Conservation (phyloP, 306 rosid genomes). For the Sicyos baderoa region DNA sequence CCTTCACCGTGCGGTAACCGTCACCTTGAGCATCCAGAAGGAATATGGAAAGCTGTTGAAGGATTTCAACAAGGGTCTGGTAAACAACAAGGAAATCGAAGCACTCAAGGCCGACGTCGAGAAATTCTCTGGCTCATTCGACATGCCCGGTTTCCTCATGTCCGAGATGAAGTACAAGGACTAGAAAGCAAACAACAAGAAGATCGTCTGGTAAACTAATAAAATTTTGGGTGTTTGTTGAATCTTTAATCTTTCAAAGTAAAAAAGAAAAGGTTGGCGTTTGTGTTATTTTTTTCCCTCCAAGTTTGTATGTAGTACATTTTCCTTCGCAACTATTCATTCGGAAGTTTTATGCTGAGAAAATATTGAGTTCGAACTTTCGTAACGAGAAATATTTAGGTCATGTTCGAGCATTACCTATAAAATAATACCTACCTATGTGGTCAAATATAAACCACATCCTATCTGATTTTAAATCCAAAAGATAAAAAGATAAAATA, state of each 20-base stretch:
- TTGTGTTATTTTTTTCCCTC: neutral
- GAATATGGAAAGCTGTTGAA: conserved; percentile 78
- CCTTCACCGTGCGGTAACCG: conserved; percentile 76
- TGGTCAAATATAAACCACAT: no score
- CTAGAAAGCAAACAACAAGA: conserved; percentile 25
- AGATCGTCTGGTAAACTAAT: neutral
- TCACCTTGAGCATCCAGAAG: conserved; percentile 66
- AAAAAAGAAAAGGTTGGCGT: neutral
- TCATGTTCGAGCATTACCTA: no score
- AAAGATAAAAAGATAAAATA: no score
- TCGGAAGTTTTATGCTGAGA: neutral
- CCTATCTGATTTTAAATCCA: no score
- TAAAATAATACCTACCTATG: no score
- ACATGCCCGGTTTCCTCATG: conserved; percentile 77
- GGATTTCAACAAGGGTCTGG: conserved; percentile 91
- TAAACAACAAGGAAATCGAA: conserved; percentile 72
- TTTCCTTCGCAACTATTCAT: neutral
- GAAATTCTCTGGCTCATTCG: conserved; percentile 63
- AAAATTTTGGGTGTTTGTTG: conserved; percentile 10
- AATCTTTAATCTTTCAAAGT: neutral
- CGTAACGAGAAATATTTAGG: no score
- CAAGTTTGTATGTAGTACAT: conserved; percentile 4
- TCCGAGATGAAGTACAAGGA: conserved; percentile 88
- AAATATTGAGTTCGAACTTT: neutral
- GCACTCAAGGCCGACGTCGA: conserved; percentile 75